Base-by-base conservation (phyloP, 2,329 filamentous ascomycete genomes). In the Aplosporella prunicola region DNA sequence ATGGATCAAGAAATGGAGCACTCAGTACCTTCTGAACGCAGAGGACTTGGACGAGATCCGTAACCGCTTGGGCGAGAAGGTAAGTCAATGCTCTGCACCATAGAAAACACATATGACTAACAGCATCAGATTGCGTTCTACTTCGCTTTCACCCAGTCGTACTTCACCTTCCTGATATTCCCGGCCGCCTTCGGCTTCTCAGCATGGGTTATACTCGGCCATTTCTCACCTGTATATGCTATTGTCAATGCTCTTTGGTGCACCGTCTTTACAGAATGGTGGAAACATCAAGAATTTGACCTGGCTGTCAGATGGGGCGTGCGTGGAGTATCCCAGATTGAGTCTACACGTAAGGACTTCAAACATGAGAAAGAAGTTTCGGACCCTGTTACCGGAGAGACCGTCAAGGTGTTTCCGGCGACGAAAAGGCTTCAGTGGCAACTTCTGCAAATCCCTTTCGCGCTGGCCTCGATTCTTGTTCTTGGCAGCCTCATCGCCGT, bases 221-320 rank as follows among this genome's bases (percentile, higher is more conserved):
- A 81, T 40, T 96, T 87, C 61, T 94, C 88, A 2, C 74, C 78
- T 40, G 60, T 87, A 33, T 95, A 93, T 50, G 84, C 82, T 10
- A 58, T 88, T 1, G 69, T 80, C 29, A 88, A 80, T 53, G 81
- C 78, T 22, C 64, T 94, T n/a, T 94, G 88, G 85, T 81, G 81
- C 40, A 78, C 91, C 3, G 66, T 89, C 32, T 95, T 95, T 54
- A 82, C 93, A 40, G 89, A 96, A 56, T 94, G 83, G 60, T 96
- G 89, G 89, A 94, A 93, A 64, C 82, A 89, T 51, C 85, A 93
- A 57, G 86, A 96, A 59, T 69, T 79, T 2, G 88, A 96, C 53
- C 68, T 96, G 6, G 80, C 81, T 7, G 76, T 94, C 11, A 76
- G 85, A 49, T 96, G 89, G 89, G 82, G 83, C 10, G 87, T 94